phyloP scores from a whole-genome alignment of 2,329 filamentous ascomycete species.

The Xylaria sp. region DNA sequence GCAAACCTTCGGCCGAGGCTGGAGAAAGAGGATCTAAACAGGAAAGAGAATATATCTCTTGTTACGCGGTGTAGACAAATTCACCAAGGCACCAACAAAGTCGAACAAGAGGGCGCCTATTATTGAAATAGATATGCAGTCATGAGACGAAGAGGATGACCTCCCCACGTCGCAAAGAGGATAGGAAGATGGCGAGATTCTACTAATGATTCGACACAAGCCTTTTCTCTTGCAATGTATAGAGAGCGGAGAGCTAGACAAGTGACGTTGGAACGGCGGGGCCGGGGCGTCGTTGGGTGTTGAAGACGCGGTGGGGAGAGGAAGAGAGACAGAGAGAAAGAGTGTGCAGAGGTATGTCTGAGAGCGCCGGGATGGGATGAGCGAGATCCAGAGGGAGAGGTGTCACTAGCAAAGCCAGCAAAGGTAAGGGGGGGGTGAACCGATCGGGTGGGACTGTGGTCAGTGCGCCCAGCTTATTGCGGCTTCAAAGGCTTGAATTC shows the following conservation, averaged over 20 bases:
- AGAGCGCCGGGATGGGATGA: constrained; percentile 19
- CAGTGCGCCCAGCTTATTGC: constrained; percentile 22
- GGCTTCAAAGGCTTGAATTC: constrained; percentile 9
- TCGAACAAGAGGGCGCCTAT: constrained; percentile 3
- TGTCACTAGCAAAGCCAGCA: constrained; percentile 30
- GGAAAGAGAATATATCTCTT: not conserved
- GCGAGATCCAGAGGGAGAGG: constrained; percentile 28
- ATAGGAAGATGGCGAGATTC: not conserved
- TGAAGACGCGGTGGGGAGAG: not conserved
- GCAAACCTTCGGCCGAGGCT: not conserved
- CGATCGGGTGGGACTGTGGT: constrained; percentile 28
- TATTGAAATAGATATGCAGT: constrained; percentile 2
- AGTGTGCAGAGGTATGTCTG: constrained; percentile 20
- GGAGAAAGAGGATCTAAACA: not conserved
- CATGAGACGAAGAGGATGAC: constrained; percentile 8
- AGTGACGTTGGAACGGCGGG: too few relatives aligned
- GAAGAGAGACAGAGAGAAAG: not conserved
- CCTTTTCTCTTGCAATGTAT: not conserved
- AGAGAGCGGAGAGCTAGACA: too few relatives aligned
- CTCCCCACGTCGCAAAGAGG: constrained; percentile 4
- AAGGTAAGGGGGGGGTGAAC: constrained; percentile 26
- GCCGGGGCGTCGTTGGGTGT: too few relatives aligned
- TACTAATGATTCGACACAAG: too few relatives aligned
- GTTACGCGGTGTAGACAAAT: not conserved
- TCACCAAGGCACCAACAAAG: constrained; percentile 1